Evolutionary conservation across 306 rosid genomes (phyloP).

Genomic region (Prunus mira): DNA sequence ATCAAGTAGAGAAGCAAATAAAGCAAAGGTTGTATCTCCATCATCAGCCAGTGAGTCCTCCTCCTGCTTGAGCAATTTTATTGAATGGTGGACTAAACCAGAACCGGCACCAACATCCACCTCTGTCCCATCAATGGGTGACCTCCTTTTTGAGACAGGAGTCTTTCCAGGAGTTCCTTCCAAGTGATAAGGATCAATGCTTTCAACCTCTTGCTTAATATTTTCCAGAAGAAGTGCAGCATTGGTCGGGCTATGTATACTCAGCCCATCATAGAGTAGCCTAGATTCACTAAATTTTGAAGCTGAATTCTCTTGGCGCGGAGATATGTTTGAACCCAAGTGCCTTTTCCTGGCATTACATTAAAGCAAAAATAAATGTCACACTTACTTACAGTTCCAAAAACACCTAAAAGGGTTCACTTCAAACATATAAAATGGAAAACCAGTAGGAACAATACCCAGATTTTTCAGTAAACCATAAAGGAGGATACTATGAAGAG

Average conservation of each 20-base stretch:
- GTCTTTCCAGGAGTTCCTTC: constrained; percentile 56
- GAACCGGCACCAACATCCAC: constrained; percentile 49
- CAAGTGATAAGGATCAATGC: constrained; percentile 42
- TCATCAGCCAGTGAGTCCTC: constrained; percentile 57
- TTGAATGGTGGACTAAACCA: constrained; percentile 53
- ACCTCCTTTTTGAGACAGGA: constrained; percentile 54
- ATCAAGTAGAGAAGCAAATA: constrained; percentile 82
- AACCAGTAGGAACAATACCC: not conserved
- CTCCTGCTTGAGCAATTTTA: constrained; percentile 69
- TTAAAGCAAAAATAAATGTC: constrained; percentile 5
- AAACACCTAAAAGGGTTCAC: not conserved
- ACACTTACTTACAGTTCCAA: not conserved
- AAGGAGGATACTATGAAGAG: too few relatives aligned
- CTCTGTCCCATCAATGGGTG: constrained; percentile 49
- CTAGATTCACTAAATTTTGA: constrained; percentile 57
- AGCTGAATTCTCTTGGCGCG: constrained; percentile 44
- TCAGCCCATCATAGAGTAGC: constrained; percentile 63
- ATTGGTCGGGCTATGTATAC: constrained; percentile 82
- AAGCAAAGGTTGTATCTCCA: constrained; percentile 58
- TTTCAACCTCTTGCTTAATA: constrained; percentile 72
- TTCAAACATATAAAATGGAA: not conserved
- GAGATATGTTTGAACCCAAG: constrained; percentile 45
- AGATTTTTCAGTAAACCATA: not conserved
- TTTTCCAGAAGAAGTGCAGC: constrained; percentile 89
- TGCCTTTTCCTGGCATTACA: constrained; percentile 68